Evolutionary conservation across 2,329 filamentous ascomycete species (phyloP), one percentile per base, ranked within the genome.

Genomic region (Penicillium decumbens): DNA sequence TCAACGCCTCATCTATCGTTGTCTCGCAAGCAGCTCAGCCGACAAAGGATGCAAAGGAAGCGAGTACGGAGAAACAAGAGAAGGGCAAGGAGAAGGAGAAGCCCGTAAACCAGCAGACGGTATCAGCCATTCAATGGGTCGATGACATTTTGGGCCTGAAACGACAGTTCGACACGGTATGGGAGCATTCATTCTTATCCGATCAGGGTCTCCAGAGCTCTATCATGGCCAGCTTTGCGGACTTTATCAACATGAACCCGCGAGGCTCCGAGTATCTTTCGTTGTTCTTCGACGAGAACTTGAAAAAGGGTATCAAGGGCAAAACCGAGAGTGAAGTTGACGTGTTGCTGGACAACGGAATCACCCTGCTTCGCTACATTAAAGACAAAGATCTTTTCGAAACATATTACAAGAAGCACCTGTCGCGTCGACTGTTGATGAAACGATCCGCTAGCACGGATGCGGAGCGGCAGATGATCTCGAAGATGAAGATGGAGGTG

Each of bases 321-420:
- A 95, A 95, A 75, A 92, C 89, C 0, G 93, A 97, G 61, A 79
- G 78, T 25, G 92, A 97, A 65, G 81, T 96, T 12, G 92, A 97
- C 61, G 70, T 74, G 6, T 82, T 95, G 1, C 76, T 97, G 35
- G 91, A 96, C 51, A 95, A 93, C 66, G 91, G 91, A 10, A 95
- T 95, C 53, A 83, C 86, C 0, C 76, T 98, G 6, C 80, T 98
- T 45, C 84, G 90, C 40, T 96, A 95, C 60, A 81, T 98, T 32
- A 82, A 85, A 47, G 92, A 97, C 64, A 93, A 92, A 72, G 93
- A 98, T 66, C 78, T 95, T 59, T 96, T 98, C 63, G 92, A 98
- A 73, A 83, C 88, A 4, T 98, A 98, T 70, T 97, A 98, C 76
- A 95, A 97, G 76, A 95, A 95, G 67, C 93, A 98, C 71, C 79